Conservation (phyloP, 2,329 filamentous ascomycete species). For the Neurospora sp. region DNA sequence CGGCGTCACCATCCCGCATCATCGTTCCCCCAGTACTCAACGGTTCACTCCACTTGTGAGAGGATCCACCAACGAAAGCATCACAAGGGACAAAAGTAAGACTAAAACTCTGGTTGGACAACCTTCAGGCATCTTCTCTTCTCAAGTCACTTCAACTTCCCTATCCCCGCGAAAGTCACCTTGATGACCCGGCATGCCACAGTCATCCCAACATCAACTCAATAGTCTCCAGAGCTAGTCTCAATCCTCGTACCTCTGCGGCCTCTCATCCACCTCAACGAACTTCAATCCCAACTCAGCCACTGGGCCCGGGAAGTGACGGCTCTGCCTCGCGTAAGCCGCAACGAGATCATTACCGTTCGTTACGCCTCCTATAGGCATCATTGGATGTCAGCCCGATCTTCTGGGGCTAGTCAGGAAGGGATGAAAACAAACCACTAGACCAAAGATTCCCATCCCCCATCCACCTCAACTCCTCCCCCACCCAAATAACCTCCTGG, state of each 20-base stretch:
- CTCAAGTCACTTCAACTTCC: constrained; percentile 8
- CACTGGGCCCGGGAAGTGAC: constrained; percentile 32
- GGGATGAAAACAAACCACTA: constrained; percentile 31
- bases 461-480: constrained; percentile 38
- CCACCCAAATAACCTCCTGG: constrained; percentile 27
- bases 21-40: not conserved
- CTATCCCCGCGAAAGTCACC: constrained; percentile 21
- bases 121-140: not conserved
- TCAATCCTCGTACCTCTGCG: constrained; percentile 32
- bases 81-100: not conserved
- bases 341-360: constrained; percentile 47
- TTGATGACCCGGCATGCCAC: constrained; percentile 26
- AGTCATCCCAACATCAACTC: constrained; percentile 24
- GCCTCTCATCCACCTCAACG: constrained; percentile 39
- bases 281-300: constrained; percentile 34
- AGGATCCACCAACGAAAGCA: not conserved
- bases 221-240: constrained; percentile 5
- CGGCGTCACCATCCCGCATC: not conserved
- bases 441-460: constrained; percentile 45
- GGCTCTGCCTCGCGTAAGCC: constrained; percentile 36
- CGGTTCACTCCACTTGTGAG: not conserved
- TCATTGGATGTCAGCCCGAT: not conserved
- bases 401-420: not conserved
- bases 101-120: not conserved
- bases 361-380: constrained; percentile 37